Evolutionary conservation across 73 alveolate species (phyloP), one percentile per base, ranked within the genome.

Genomic region (Tetrahymena borealis): DNA sequence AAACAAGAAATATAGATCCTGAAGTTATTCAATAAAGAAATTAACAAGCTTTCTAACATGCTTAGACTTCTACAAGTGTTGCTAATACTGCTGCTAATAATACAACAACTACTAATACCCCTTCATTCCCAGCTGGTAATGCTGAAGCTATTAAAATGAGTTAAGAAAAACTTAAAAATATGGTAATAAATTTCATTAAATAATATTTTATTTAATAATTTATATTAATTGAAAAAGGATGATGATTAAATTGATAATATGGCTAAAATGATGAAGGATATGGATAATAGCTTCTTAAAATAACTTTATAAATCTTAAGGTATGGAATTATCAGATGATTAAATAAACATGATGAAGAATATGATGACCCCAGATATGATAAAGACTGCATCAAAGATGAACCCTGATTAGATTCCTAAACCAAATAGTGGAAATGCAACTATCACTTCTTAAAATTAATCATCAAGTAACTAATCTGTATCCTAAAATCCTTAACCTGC

Each of bases 281-380:
- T 93, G 95, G 95, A 93, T n/a, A 93, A 93, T 79, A 78, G 32
- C 1, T 38, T 90, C 11, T 85, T 93, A 24, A 93, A 41, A 85
- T 42, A 85, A 93, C 37, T 93, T 93, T 79, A 79, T 91, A 93
- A 93, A 42, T 24, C 38, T 32, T 85, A 93, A 18, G 79, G 93
- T 38, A 42, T 85, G 33, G 95, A 93, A 6, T 38, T 93, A 33
- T 24, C 93, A 24, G 95, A 93, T 79, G 42, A 79, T 9, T 33
- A 93, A 93, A 85, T 93, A 5, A 92, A 79, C 36, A 85, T 85
- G 93, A 79, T 93, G 95, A 40, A 93, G 79, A 39, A 39, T 33
- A 93, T 93, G 95, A 39, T 93, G 95, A 85, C 95, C 18, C 95
- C 95, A 7, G 93, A 93, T 20, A 85, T 93, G 91, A 37, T 93